Evolutionary conservation across 2,329 filamentous ascomycete genomes (phyloP).

Genomic region (Botrytis sinoallii): DNA sequence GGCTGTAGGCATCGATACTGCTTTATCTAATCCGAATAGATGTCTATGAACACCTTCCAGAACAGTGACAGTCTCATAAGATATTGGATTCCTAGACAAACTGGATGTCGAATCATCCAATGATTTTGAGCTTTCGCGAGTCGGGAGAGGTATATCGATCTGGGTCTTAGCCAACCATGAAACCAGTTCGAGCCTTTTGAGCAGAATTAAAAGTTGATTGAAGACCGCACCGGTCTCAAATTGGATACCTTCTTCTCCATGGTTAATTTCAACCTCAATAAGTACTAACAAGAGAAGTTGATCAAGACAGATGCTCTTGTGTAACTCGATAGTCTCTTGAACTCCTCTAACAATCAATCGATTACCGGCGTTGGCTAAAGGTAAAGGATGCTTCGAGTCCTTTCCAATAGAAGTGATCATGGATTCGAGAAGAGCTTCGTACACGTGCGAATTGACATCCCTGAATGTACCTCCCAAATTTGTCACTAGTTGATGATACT

Average conservation of each 20-base stretch:
- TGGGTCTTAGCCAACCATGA: conserved; percentile 64
- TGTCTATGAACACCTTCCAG: conserved; percentile 60
- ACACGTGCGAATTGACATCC: conserved; percentile 55
- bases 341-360: conserved; percentile 72
- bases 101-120: conserved; percentile 31
- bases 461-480: conserved; percentile 65
- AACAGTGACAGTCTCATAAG: conserved; percentile 53
- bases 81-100: conserved; percentile 42
- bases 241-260: conserved; percentile 63
- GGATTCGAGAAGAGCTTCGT: conserved; percentile 50
- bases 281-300: conserved; percentile 80
- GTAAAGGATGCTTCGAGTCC: conserved; percentile 36
- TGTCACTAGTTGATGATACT: conserved; percentile 66
- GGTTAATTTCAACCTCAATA: conserved; percentile 78
- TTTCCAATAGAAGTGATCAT: conserved; percentile 43
- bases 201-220: conserved; percentile 63
- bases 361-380: conserved; percentile 72
- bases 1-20: conserved; percentile 52
- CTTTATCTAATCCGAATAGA: conserved; percentile 58
- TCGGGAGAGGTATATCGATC: conserved; percentile 49
- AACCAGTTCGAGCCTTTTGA: conserved; percentile 72
- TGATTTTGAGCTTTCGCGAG: conserved; percentile 41
- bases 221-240: conserved; percentile 72
- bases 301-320: conserved; percentile 73
- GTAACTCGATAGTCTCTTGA: conserved; percentile 72